Percentiles rank a stretch among this genome's conserved stretches.
These are phyloP conservation scores for Gonapodya prolifera DNA, from an alignment of 192 early-diverging fungal genomes.

Conservation along the genomic window DNA sequence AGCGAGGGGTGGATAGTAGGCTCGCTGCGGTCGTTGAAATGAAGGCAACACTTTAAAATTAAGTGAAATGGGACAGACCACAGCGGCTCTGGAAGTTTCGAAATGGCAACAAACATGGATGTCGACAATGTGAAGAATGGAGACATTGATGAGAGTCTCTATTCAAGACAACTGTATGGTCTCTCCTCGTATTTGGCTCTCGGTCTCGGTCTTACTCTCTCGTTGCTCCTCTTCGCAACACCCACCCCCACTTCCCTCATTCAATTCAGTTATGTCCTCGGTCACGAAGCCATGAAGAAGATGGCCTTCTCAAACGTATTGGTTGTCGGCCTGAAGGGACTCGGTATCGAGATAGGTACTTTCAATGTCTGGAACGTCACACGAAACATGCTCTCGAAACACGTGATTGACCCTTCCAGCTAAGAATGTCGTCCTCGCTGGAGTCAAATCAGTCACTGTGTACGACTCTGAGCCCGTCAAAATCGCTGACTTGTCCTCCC, in stretches of 20 bases:
- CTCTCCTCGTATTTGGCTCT: neutral
- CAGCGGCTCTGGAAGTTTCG: neutral
- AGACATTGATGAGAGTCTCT: constrained; percentile 88
- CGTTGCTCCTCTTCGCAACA: constrained; percentile 2
- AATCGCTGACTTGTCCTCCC: constrained; percentile 76
- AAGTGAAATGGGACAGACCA: neutral
- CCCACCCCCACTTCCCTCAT: neutral
- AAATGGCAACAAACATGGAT: constrained; percentile 10
- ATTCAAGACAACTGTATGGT: constrained; percentile 95
- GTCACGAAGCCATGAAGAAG: constrained; percentile 93
- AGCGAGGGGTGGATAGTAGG: too few relatives aligned
- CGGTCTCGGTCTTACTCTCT: neutral
- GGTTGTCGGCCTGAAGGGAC: constrained; percentile 87
- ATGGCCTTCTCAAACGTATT: constrained; percentile 94
- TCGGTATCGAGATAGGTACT: constrained; percentile 93
- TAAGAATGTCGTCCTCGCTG: constrained; percentile 96
- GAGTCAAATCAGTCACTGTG: constrained; percentile 96
- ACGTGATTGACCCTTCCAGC: constrained; percentile 30
- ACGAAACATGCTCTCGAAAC: neutral
- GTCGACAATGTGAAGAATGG: constrained; percentile 7
- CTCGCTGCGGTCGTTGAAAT: neutral
- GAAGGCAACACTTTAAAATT: neutral
- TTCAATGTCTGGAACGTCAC: neutral
- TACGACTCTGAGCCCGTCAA: constrained; percentile 69
- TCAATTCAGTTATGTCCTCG: constrained; percentile 69